Conservation (phyloP, 805 yeast genomes). For the Ogataea saltuana region DNA sequence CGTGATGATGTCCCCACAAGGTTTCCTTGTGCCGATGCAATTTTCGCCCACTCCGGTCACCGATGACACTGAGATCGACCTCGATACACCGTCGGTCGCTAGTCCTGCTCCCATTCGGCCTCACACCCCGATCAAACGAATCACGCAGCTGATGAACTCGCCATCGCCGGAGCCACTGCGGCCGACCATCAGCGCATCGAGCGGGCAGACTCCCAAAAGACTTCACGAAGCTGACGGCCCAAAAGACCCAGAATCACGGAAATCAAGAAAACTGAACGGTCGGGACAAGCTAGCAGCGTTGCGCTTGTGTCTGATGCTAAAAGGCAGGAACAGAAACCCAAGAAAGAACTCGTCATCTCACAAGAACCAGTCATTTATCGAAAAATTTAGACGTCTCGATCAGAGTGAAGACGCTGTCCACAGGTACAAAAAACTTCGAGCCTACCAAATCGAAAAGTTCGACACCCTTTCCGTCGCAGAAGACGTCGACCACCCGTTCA, state of each 20-base stretch:
- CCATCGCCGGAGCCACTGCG: constrained; percentile 14
- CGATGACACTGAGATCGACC: constrained; percentile 6
- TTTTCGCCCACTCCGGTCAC: constrained; percentile 21
- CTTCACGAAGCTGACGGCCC: background rate
- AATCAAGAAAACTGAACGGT: constrained; percentile 1
- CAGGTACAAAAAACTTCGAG: constrained; percentile 13
- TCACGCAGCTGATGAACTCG: constrained; percentile 21
- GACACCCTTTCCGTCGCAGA: constrained; percentile 12
- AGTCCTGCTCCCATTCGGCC: constrained; percentile 8
- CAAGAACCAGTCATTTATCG: background rate
- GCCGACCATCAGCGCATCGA: too few species aligned
- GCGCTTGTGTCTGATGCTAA: constrained; percentile 12
- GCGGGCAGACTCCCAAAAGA: too few species aligned
- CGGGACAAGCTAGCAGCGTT: constrained; percentile 19
- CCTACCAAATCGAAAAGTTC: constrained; percentile 13
- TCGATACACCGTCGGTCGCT: constrained; percentile 1
- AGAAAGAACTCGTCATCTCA: too few species aligned
- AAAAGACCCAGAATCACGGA: background rate
- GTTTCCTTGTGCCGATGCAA: constrained; percentile 32
- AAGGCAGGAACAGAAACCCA: background rate
- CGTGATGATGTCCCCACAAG: constrained; percentile 35
- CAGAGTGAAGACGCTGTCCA: constrained; percentile 1
- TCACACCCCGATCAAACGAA: constrained; percentile 10
- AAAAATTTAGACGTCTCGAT: constrained; percentile 1
- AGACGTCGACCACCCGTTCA: constrained; percentile 16